Conservation (phyloP, 2,329 filamentous ascomycete species). For the Botrytis squamosa region DNA sequence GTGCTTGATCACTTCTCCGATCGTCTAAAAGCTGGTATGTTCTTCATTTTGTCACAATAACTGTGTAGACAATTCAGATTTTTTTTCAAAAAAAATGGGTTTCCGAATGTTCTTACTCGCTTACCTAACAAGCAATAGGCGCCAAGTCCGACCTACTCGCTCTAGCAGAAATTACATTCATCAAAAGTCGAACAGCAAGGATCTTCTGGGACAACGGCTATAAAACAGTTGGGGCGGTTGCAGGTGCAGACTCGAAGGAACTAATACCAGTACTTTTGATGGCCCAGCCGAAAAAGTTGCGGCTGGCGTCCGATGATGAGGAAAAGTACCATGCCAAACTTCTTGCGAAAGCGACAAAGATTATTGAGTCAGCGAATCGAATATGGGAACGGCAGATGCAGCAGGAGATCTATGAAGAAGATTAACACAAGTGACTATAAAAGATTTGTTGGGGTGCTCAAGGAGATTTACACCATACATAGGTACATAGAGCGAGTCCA, state of each 20-base stretch:
- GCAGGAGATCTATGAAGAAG: slow-evolving; percentile 29
- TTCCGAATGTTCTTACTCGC: background rate
- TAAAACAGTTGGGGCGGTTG: slow-evolving; percentile 64
- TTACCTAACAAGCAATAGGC: slow-evolving; percentile 42
- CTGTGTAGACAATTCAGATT: background rate
- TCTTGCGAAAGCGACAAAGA: slow-evolving; percentile 63
- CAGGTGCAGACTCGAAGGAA: slow-evolving; percentile 66
- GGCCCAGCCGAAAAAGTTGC: slow-evolving; percentile 65
- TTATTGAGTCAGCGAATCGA: slow-evolving; percentile 65
- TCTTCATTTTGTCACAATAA: background rate
- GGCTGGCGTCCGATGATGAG: slow-evolving; percentile 55
- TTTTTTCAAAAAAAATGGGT: background rate
- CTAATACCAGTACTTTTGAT: slow-evolving; percentile 71
- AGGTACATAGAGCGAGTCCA: background rate
- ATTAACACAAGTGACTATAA: background rate
- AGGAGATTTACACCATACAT: background rate
- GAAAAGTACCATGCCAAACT: slow-evolving; percentile 64
- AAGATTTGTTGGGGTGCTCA: background rate
- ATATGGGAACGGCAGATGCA: slow-evolving; percentile 53
- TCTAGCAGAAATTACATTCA: slow-evolving; percentile 68
- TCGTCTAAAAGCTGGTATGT: slow-evolving; percentile 58
- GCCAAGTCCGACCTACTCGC: slow-evolving; percentile 69
- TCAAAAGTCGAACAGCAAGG: slow-evolving; percentile 73
- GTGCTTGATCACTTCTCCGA: slow-evolving; percentile 75
- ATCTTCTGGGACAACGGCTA: slow-evolving; percentile 77